Evolutionary conservation across 176 grass and related monocot species (phyloP), one percentile per base, ranked within the genome.

Genomic region (Elaeis guineensis): DNA sequence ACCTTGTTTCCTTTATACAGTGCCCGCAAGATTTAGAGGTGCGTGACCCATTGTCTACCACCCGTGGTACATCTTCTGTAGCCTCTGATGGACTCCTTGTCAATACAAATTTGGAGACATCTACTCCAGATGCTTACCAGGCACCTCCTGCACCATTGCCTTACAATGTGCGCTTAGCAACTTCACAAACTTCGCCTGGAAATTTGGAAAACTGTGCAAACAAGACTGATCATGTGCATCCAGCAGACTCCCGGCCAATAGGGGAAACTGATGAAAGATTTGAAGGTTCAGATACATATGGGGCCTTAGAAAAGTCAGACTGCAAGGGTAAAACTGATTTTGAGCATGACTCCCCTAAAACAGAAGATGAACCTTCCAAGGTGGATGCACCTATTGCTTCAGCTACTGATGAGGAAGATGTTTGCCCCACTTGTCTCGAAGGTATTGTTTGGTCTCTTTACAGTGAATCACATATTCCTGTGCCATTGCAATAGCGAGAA

Each of bases 381-480:
- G 59, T 55, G 25, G 39, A 21, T 53, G 85, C 79, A 71, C 54
- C 62, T 52, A 23, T 51, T 29, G 39, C 50, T 18, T 65, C 66
- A 76, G 71, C 74, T 16, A 9, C 54, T 64, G 93, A 89, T 17
- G 93, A 89, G 53, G 93, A 97, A 72, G 93, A 97, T 78, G 87
- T 85, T 80, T 97, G 87, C 22, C 87, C 93, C 23, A 97, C 89
- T 72, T 97, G 93, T 77, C 93, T 97, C 57, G 93, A 92, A 97
- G 93, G 93, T 92, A 66, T 26, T 54, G 5, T 77, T 70, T 72
- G 61, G 35, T 14, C 35, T 12, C 9, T 12, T 44, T 44, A 44
- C 9, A 44, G 32, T 8, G 8, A 12, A 2, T 44, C 35, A 44
- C 11, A 44, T 12, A 9, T 44, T 44, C 2, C 9, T 14, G 35